Conservation (phyloP, 306 rosid genomes). For the Cucumis cinereus region DNA sequence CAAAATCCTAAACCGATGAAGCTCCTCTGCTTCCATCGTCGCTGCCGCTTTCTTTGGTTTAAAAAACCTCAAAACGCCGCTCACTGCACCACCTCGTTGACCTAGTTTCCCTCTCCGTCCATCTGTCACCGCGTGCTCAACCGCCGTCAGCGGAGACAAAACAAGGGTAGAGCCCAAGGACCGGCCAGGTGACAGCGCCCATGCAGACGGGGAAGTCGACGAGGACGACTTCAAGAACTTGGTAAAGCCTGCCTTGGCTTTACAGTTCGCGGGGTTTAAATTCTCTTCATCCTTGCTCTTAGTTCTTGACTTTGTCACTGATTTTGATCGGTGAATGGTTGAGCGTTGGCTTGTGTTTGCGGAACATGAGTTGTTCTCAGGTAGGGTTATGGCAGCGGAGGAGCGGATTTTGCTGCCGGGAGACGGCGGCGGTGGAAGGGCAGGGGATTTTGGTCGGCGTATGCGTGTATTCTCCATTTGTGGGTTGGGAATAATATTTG, state of each 20-base stretch:
- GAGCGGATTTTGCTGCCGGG: conserved; percentile 10
- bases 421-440: neutral
- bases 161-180: conserved; percentile 16
- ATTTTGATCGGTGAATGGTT: neutral
- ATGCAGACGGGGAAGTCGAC: conserved; percentile 36
- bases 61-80: conserved; percentile 53
- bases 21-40: conserved; percentile 29
- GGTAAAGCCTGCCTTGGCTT: neutral
- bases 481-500: neutral
- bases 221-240: neutral
- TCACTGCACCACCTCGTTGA: conserved; percentile 13
- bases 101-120: conserved; percentile 4
- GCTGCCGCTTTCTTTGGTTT: conserved; percentile 36
- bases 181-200: conserved; percentile 76
- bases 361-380: conserved; percentile 1
- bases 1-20: conserved; percentile 39
- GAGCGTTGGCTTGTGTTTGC: neutral
- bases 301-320: neutral
- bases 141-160: neutral
- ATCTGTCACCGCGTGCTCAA: neutral
- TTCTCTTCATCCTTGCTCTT: conserved; percentile 8
- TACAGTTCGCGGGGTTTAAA: neutral
- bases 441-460: neutral
- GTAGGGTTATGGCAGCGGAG: neutral
- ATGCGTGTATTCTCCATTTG: neutral